phyloP scores from a whole-genome alignment of 2,329 filamentous ascomycete species.

The Cercospora citrullina region DNA sequence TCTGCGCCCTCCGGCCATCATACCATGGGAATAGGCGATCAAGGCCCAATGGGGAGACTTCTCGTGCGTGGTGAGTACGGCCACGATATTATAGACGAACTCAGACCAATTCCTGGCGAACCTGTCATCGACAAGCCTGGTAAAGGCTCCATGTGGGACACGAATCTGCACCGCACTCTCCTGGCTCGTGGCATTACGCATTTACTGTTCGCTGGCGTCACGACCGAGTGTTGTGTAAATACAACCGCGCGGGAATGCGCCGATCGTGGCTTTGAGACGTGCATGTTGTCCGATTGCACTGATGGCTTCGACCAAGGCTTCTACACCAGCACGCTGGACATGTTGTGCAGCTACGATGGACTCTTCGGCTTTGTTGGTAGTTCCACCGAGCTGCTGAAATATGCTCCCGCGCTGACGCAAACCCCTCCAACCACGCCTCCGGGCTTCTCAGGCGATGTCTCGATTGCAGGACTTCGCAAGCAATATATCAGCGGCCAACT shows the following conservation, averaged over 20 bases:
- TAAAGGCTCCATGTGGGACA: constrained; percentile 62
- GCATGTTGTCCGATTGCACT: constrained; percentile 53
- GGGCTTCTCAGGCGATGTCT: constrained; percentile 46
- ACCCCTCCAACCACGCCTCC: constrained; percentile 43
- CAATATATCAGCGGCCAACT: constrained; percentile 49
- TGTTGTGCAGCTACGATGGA: constrained; percentile 53
- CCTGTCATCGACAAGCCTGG: constrained; percentile 60
- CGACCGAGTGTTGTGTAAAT: constrained; percentile 60
- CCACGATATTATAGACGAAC: constrained; percentile 57
- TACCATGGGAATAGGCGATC: constrained; percentile 53
- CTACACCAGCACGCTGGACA: constrained; percentile 52
- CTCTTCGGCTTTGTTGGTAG: constrained; percentile 52
- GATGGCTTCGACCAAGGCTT: constrained; percentile 52
- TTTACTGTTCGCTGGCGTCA: constrained; percentile 59
- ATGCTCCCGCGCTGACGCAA: constrained; percentile 37
- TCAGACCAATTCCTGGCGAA: constrained; percentile 54
- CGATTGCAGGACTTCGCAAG: constrained; percentile 46
- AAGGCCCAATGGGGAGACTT: constrained; percentile 55
- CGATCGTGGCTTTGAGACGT: constrained; percentile 63
- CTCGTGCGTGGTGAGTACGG: constrained; percentile 57
- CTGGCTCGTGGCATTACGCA: constrained; percentile 59
- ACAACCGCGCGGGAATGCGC: constrained; percentile 59
- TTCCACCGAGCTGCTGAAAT: constrained; percentile 45
- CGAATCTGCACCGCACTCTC: constrained; percentile 54
- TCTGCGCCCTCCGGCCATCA: constrained; percentile 49